These are phyloP conservation scores for Dactylella cylindrospora DNA, from an alignment of 2,329 filamentous ascomycete species.

Conservation along the genomic window DNA sequence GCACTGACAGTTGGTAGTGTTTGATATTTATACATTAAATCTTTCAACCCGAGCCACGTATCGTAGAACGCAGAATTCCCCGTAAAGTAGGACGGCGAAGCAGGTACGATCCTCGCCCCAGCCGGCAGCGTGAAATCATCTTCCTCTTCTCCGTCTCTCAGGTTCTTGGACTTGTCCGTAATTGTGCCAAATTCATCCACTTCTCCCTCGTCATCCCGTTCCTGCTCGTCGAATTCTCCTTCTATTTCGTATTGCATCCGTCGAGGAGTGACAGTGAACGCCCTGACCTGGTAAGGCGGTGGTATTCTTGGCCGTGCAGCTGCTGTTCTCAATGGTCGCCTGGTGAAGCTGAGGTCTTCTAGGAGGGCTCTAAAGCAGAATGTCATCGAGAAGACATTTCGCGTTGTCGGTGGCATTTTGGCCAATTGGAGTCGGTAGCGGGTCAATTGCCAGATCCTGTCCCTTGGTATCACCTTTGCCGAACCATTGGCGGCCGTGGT, in stretches of 20 bases:
- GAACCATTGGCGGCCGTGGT: constrained; percentile 12
- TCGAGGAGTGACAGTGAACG: constrained; percentile 19
- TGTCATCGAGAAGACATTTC: constrained; percentile 42
- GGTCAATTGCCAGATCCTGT: constrained; percentile 30
- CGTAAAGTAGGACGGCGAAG: constrained; percentile 93
- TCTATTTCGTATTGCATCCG: constrained; percentile 10
- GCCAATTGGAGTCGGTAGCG: constrained; percentile 8
- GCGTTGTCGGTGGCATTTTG: constrained; percentile 30
- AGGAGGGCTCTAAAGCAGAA: constrained; percentile 41
- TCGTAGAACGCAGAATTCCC: constrained; percentile 83
- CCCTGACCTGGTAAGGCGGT: constrained; percentile 11
- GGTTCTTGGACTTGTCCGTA: constrained; percentile 13
- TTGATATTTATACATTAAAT: constrained; percentile 70
- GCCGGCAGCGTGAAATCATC: constrained; percentile 22
- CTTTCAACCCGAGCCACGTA: constrained; percentile 71
- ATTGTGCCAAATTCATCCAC: not conserved
- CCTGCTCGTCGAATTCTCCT: constrained; percentile 3
- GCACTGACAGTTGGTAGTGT: constrained; percentile 69
- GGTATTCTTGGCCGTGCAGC: constrained; percentile 19
- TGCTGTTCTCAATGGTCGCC: constrained; percentile 7
- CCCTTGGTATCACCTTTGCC: constrained; percentile 12
- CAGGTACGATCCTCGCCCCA: constrained; percentile 62
- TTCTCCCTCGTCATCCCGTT: not conserved
- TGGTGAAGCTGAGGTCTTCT: constrained; percentile 33
- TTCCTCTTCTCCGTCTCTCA: constrained; percentile 5